A percentile compares a stretch with the other conserved stretches of the same genome.
Evolutionary conservation across 495 filamentous ascomycete genomes (phyloP).

Genomic region (Echria macrotheca): DNA sequence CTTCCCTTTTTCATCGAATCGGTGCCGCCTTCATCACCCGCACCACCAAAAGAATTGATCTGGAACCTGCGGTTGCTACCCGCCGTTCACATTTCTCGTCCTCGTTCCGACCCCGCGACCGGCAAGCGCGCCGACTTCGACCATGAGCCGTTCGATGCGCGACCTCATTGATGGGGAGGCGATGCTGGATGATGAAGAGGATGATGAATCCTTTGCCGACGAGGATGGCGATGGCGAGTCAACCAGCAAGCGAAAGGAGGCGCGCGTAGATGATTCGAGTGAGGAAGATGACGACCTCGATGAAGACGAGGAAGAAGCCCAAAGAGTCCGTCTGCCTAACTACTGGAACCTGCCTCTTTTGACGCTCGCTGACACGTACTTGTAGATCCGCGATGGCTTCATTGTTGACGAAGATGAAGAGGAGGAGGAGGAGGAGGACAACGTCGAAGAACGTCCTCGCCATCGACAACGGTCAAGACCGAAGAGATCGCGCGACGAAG

Average conservation of each 20-base stretch:
- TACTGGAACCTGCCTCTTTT: no score
- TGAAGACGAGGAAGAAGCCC: slow-evolving; percentile 78
- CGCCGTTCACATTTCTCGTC: no score
- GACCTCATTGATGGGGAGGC: slow-evolving; percentile 82
- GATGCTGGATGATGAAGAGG: slow-evolving; percentile 83
- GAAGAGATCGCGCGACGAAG: slow-evolving; percentile 72
- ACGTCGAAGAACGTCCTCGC: slow-evolving; percentile 56
- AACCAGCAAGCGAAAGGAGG: slow-evolving; percentile 29
- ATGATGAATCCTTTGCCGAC: slow-evolving; percentile 72
- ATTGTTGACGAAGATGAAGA: slow-evolving; percentile 92
- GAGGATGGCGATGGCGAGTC: slow-evolving; percentile 82
- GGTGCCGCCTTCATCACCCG: neutral
- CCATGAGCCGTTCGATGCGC: slow-evolving; percentile 63
- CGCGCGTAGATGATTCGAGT: slow-evolving; percentile 69
- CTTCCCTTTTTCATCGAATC: neutral
- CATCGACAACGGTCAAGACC: slow-evolving; percentile 63
- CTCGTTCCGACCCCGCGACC: no score
- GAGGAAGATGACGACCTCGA: slow-evolving; percentile 97
- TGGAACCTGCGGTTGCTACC: no score
- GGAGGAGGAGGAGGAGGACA: slow-evolving; percentile 66
- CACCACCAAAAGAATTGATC: no score
- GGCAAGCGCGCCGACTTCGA: no score
- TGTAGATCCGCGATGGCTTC: slow-evolving; percentile 83
- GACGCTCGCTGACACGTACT: no score
- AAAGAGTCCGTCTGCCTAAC: slow-evolving; percentile 33